Evolutionary conservation across 2,329 filamentous ascomycete species (phyloP), one percentile per base, ranked within the genome.

Genomic region (Penicillium capsulatum): DNA sequence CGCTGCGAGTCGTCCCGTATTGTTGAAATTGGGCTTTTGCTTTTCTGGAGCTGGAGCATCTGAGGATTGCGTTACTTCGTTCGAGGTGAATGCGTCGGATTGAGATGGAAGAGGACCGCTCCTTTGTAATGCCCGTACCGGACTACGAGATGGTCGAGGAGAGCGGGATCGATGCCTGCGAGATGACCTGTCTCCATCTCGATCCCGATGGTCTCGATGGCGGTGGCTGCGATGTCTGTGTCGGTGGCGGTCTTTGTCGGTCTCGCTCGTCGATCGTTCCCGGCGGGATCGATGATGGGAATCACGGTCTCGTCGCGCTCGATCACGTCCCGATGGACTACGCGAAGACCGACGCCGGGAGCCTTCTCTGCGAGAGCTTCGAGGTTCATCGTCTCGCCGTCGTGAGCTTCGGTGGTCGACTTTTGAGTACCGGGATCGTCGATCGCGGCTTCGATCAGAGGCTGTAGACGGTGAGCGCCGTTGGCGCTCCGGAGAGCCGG

Each of bases 1-100:
- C 31, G 89, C 87, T 2, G 92, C 92, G 13, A 98, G 74, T 6
- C 84, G 73, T 17, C 92, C 92, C 0, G 89, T 89, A 22, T 75
- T 79, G 14, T 77, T 79, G 65, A 84, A 94, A 65, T 96, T 98
- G 28, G 90, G 86, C 64, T 89, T 90, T 62, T 97, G 83, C 59
- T 92, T 64, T 15, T 60, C 59, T 1, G 59, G 58, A 1, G 56
- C 54, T 16, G 60, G 60, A n/a, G 51, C 57, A 3, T 55, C 51
- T 3, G 45, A 50, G 19, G 61, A 46, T 19, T 45, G 48, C 19
- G 45, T 47, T 39, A 58, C 49, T 20, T 59, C 57, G 15, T 57
- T 61, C 10, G 28, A 19, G n/a, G 48, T 36, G 48, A 72, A 74
- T 15, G 69, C 68, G 24, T 71, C 67, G 36, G 61, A 50, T 44